These are phyloP conservation scores for Cryptococcus neoformans DNA, from an alignment of 1,284 basidiomycete species.

Conservation along the genomic window DNA sequence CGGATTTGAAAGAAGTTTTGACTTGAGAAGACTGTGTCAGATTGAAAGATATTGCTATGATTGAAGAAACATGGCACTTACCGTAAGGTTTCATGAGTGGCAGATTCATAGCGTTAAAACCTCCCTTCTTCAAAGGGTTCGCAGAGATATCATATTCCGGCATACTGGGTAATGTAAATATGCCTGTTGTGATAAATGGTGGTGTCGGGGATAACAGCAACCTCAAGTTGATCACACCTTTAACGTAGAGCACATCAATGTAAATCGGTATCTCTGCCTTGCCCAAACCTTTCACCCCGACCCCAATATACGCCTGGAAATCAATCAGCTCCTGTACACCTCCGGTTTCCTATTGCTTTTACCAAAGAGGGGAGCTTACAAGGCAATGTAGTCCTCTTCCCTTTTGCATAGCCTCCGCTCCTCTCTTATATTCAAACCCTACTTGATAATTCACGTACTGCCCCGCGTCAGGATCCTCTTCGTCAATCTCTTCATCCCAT, in stretches of 20 bases:
- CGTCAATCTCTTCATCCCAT: conserved; percentile 7
- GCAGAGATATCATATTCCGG: conserved; percentile 49
- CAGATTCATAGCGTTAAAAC: conserved; percentile 49
- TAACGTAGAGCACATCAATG: conserved; percentile 38
- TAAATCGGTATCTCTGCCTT: conserved; percentile 43
- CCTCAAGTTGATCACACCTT: conserved; percentile 41
- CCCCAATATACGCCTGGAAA: conserved; percentile 40
- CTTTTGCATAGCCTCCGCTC: conserved; percentile 23
- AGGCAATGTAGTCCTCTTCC: conserved; percentile 45
- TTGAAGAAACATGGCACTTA: conserved; percentile 8
- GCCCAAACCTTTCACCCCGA: conserved; percentile 46
- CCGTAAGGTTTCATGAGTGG: conserved; percentile 46
- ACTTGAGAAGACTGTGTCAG: conserved; percentile 13
- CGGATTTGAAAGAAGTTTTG: conserved; percentile 41
- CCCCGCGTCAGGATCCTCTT: conserved; percentile 35
- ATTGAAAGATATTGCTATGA: neutral
- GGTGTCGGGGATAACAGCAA: conserved; percentile 47
- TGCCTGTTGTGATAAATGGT: conserved; percentile 45
- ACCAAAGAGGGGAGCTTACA: conserved; percentile 9
- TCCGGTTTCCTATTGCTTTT: neutral
- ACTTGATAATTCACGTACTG: conserved; percentile 49
- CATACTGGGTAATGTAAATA: conserved; percentile 44
- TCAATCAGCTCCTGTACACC: neutral
- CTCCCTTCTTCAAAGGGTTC: conserved; percentile 40
- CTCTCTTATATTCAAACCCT: conserved; percentile 41